Conservation (phyloP, 2,329 filamentous ascomycete species). For the Phoma sp. region DNA sequence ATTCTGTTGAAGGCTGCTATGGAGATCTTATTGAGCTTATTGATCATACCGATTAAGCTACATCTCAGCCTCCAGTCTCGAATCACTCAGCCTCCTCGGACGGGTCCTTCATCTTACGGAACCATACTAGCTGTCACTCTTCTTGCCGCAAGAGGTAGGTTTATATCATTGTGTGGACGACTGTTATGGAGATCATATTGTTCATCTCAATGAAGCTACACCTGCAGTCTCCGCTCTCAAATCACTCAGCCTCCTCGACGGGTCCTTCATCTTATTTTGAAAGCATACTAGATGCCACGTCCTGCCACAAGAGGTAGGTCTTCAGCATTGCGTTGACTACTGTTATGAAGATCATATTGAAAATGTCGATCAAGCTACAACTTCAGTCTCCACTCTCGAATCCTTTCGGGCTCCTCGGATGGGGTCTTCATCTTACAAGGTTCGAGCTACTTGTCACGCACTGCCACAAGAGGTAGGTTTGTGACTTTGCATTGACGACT, state of each 20-base stretch:
- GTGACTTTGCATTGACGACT: not conserved
- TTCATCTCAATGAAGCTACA: too few relatives aligned
- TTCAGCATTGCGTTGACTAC: not conserved
- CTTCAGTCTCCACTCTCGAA: too few relatives aligned
- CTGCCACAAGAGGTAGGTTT: conserved; percentile 6
- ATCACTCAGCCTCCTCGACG: too few relatives aligned
- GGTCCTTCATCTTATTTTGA: not conserved
- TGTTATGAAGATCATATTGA: conserved; percentile 12
- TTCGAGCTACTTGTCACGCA: not conserved
- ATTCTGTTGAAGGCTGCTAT: conserved; percentile 2
- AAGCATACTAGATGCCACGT: not conserved
- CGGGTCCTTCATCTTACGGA: not conserved
- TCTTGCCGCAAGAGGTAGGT: conserved; percentile 8
- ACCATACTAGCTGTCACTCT: not conserved
- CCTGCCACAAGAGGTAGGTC: conserved; percentile 7
- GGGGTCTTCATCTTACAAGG: too few relatives aligned
- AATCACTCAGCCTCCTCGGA: too few relatives aligned
- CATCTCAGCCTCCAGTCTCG: too few relatives aligned
- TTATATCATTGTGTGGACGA: not conserved
- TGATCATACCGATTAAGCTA: too few relatives aligned
- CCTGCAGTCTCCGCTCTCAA: too few relatives aligned
- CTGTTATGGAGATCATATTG: conserved; percentile 13
- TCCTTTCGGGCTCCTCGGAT: too few relatives aligned
- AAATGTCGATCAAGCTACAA: too few relatives aligned
- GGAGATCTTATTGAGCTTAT: conserved; percentile 9